phyloP scores from a whole-genome alignment of 768 basidiomycete species.

The Leccinum longicurvipes region DNA sequence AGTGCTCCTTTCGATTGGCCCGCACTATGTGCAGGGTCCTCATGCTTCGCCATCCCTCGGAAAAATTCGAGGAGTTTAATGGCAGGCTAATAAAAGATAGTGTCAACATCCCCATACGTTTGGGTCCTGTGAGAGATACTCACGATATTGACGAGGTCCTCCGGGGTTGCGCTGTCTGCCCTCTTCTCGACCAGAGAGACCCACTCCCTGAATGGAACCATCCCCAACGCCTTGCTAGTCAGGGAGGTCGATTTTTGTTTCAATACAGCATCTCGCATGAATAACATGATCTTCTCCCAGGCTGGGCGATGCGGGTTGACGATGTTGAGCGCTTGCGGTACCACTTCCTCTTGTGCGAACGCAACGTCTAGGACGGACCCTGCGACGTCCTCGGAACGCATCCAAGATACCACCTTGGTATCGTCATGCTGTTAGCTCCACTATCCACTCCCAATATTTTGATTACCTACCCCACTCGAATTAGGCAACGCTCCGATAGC shows the following conservation, averaged over 20 bases:
- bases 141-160: conserved; percentile 8
- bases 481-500: conserved; percentile 26
- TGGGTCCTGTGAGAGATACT: neutral
- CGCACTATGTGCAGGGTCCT: too few species aligned
- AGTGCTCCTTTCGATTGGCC: too few species aligned
- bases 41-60: too few species aligned
- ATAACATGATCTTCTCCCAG: conserved; percentile 28
- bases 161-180: conserved; percentile 12
- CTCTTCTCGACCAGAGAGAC: conserved; percentile 24
- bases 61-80: too few species aligned
- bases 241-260: conserved; percentile 7
- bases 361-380: conserved; percentile 33
- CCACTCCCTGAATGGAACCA: conserved; percentile 31
- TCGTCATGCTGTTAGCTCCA: neutral
- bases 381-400: conserved; percentile 36
- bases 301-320: conserved; percentile 36
- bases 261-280: conserved; percentile 18
- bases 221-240: conserved; percentile 10
- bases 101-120: neutral
- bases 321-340: conserved; percentile 32
- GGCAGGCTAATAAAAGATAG: conserved; percentile 19
- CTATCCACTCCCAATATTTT: neutral
- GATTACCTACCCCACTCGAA: conserved; percentile 33
- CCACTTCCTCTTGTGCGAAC: conserved; percentile 10
- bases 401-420: conserved; percentile 33